These are phyloP conservation scores for Steccherinum ochraceum DNA, from an alignment of 768 basidiomycete species.

Conservation along the genomic window DNA sequence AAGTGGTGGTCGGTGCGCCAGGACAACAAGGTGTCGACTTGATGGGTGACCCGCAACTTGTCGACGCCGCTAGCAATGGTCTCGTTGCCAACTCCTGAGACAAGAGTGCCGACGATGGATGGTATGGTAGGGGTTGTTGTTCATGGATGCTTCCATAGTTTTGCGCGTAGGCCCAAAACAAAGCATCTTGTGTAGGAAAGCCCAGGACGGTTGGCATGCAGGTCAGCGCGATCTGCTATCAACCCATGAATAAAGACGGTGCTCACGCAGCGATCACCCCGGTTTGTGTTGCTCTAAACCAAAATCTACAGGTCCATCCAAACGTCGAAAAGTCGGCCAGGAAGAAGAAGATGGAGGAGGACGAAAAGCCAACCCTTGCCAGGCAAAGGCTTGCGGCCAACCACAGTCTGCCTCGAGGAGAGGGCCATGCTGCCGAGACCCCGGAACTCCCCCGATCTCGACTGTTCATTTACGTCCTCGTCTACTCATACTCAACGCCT, in stretches of 20 bases:
- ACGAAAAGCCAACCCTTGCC: not conserved
- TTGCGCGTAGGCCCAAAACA: not conserved
- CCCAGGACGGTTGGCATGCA: not conserved
- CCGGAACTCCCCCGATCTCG: not conserved
- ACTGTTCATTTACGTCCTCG: not conserved
- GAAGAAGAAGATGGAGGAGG: not conserved
- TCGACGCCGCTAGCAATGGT: not conserved
- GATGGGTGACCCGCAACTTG: not conserved
- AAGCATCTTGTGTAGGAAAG: not conserved
- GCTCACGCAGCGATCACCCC: not conserved
- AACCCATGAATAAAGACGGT: not conserved
- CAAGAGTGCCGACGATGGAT: not conserved
- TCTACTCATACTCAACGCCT: not conserved
- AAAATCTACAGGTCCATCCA: not conserved
- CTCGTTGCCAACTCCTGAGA: not conserved
- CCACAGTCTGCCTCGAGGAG: not conserved
- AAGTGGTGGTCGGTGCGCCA: not conserved
- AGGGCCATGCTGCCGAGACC: not conserved
- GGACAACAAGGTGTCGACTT: not conserved
- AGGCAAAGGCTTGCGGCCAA: not conserved
- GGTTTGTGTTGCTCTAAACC: not conserved
- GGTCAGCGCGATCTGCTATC: not conserved
- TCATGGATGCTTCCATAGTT: not conserved
- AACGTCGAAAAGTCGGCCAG: not conserved
- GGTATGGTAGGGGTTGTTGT: not conserved